Evolutionary conservation across 108 stramenopile species (phyloP), one percentile per base, ranked within the genome.

Genomic region (Skeletonema costatum): DNA sequence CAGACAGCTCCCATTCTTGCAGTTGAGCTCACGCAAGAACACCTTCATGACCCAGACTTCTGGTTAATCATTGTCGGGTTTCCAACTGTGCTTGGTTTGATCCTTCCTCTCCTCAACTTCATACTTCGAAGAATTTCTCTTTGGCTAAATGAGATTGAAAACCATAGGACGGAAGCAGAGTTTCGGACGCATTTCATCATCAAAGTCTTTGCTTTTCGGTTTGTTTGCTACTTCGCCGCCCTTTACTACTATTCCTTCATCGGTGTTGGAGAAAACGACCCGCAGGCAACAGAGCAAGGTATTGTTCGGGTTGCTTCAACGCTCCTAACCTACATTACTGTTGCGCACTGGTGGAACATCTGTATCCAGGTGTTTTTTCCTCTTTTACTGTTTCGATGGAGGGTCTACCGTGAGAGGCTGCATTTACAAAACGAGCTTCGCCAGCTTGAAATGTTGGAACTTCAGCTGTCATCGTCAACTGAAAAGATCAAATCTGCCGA

Each of bases 151-250:
- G 82, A 96, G 69, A 95, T 96, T 63, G 99, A 99, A 79, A 99
- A 99, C 82, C 95, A 98, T 72, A 83, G 97, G 65, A 98, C 97
- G 4, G 97, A 98, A 66, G 94, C 89, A 44, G 83, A 90, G 36
- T 98, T 96, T 78, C 86, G 97, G 61, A 96, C 97, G 48, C 79
- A 89, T 71, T 84, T 98, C 80, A 98, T 99, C 70, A 92, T 97
- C 84, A 99, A 99, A 84, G 97, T 98, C 5, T 97, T 99, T 80
- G 85, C 96, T 61, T 99, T 99, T 77, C 95, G 97, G 38, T 99
- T 99, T 66, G 97, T 98, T 14, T 97, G 97, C 87, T 97, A 97
- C 74, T 99, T 98, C 85, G 95, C 97, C 4, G 93, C 96, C 16
- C 87, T 98, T 14, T 97, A 97, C 74, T 99, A 98, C 86, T 98